Evolutionary conservation across 805 yeast genomes (phyloP), one percentile per base, ranked within the genome.

Genomic region (Candida krabiensis): DNA sequence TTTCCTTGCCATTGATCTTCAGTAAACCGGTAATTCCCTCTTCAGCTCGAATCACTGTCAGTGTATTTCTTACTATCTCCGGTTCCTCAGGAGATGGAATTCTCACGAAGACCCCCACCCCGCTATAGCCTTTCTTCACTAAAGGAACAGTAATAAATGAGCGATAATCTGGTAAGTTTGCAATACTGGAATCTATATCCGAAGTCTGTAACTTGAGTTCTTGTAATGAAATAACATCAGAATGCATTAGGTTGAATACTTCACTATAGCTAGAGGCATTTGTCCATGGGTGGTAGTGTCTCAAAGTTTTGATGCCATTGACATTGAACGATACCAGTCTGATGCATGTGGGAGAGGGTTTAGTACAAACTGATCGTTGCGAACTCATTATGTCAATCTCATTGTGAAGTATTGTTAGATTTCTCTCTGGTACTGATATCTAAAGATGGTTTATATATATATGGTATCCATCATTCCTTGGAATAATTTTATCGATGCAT

Each of bases 1-100:
- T 41, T 7, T 33, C 32, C 3, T 50, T 38, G 14, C 40, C 35
- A n/a, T 47, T 49, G 15, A 47, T 34, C 21, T 48, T 48, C 19
- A 79, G 55, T 43, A 66, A 63, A 0, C 98, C 99, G 0, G 96
- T 84, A 6, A 93, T 67, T 0, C 99, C 99, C 60, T 91, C 96
- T 56, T 93, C 98, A 0, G 90, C 96, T 46, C 75, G 78, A 3
- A 74, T 35, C 1, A 88, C 87, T 2, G 70, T 63, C 18, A 89
- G 55, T 2, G 70, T 56, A 14, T 57, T 54, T 36, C 51, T 56
- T 2, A 64, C 38, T 16, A 46, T 30, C 1, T 60, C 55, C 0
- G 73, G 59, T 18, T 82, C 85, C 9, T 58, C 60, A 0, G 60
- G 63, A 1, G 54, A 50, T 1, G 83, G 78, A 3, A 67, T 60